These are phyloP conservation scores for Globisporangium viniferum DNA, from an alignment of 352 stramenopile species.

Conservation along the genomic window DNA sequence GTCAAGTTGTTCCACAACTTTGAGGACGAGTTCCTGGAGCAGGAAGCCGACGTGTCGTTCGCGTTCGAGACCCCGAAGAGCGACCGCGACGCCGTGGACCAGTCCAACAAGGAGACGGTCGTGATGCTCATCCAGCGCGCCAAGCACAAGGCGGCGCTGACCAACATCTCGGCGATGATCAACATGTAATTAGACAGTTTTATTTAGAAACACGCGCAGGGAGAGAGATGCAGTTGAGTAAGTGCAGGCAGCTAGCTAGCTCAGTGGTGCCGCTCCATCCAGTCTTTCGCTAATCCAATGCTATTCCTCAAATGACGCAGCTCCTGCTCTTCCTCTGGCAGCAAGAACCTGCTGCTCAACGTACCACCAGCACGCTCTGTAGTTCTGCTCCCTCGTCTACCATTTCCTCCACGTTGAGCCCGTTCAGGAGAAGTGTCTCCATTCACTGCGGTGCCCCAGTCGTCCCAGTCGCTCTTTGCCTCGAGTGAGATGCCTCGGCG, in stretches of 20 bases:
- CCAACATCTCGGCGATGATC: constrained; percentile 78
- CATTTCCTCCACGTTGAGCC: not conserved
- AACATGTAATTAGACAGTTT: constrained; percentile 51
- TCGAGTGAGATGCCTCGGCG: constrained; percentile 54
- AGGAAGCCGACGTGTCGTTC: constrained; percentile 65
- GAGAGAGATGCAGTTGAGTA: not conserved
- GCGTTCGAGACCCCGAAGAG: constrained; percentile 67
- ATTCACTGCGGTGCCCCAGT: not conserved
- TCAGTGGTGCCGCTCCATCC: constrained; percentile 42
- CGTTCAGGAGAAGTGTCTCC: not conserved
- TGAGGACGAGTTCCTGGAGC: constrained; percentile 84
- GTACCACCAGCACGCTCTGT: not conserved
- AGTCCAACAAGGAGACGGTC: constrained; percentile 63
- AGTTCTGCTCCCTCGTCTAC: not conserved
- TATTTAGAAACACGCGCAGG: constrained; percentile 37
- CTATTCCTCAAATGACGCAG: constrained; percentile 45
- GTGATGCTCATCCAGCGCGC: constrained; percentile 76
- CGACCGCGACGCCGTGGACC: constrained; percentile 57
- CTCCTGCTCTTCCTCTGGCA: constrained; percentile 55
- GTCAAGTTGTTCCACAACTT: constrained; percentile 85
- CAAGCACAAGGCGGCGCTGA: constrained; percentile 80
- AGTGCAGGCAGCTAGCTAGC: not conserved
- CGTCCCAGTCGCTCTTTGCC: not conserved
- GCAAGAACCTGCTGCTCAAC: constrained; percentile 43
- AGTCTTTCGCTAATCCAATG: constrained; percentile 65